These are phyloP conservation scores for Nicotiana otophora DNA, from an alignment of 257 asterid species.

Conservation along the genomic window DNA sequence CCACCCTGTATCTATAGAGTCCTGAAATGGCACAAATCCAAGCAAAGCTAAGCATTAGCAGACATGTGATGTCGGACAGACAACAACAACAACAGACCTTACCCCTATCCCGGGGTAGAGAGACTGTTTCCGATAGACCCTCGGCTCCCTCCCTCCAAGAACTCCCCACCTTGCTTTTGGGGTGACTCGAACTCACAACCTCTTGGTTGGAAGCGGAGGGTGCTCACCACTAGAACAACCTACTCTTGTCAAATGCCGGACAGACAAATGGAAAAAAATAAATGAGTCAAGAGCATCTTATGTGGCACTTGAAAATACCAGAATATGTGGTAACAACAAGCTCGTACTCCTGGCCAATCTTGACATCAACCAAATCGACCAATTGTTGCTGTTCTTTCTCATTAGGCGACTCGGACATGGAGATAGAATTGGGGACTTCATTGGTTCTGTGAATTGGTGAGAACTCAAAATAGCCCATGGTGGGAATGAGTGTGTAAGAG, in stretches of 20 bases:
- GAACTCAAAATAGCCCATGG: background rate
- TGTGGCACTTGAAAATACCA: background rate
- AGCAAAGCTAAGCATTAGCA: background rate
- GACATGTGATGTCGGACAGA: background rate
- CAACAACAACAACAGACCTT: background rate
- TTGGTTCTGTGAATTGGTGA: background rate
- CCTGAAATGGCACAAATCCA: background rate
- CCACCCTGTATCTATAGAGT: background rate
- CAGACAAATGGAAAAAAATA: background rate
- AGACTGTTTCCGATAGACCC: no score
- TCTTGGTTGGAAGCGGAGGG: no score
- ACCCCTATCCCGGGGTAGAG: no score
- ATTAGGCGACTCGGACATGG: no score
- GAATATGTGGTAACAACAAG: background rate
- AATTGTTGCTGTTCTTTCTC: background rate
- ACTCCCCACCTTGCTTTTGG: no score
- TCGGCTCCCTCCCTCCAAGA: no score
- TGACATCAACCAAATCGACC: background rate
- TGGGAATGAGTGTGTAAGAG: background rate
- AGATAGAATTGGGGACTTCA: background rate
- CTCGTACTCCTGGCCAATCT: conserved; percentile 7
- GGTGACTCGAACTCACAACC: no score
- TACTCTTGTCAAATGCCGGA: background rate
- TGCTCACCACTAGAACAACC: no score
- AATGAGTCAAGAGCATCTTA: background rate